These are phyloP conservation scores for Pleodorina starrii DNA, from an alignment of 139 green algal species.

Conservation along the genomic window DNA sequence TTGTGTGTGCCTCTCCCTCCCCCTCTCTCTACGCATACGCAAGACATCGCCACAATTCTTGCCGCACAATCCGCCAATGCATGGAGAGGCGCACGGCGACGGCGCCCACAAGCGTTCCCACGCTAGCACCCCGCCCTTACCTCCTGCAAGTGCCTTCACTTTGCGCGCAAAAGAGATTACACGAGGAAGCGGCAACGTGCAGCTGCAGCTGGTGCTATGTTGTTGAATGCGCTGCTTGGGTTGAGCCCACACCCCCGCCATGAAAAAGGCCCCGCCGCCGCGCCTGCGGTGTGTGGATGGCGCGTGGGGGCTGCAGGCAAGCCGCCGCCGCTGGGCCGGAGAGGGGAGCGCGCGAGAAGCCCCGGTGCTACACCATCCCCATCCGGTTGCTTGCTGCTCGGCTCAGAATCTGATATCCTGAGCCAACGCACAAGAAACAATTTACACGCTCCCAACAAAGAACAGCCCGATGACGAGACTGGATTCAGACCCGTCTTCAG, in stretches of 20 bases:
- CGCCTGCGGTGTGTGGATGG: constrained; percentile 34
- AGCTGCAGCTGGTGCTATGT: not conserved
- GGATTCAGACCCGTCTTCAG: too few species aligned
- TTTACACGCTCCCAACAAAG: too few species aligned
- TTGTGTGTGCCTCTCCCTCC: not conserved
- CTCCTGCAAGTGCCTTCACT: constrained; percentile 37
- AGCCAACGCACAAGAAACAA: too few species aligned
- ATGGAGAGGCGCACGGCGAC: too few species aligned
- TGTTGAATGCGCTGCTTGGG: not conserved
- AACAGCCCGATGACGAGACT: too few species aligned
- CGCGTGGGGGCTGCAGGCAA: constrained; percentile 17
- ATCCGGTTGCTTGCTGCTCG: too few species aligned
- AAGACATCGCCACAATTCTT: too few species aligned
- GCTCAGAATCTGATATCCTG: too few species aligned
- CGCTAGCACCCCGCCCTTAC: constrained; percentile 16
- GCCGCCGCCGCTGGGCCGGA: not conserved
- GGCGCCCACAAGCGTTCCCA: too few species aligned
- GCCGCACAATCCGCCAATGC: too few species aligned
- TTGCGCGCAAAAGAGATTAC: not conserved
- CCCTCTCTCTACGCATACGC: not conserved
- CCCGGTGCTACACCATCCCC: too few species aligned
- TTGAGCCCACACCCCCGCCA: constrained; percentile 11
- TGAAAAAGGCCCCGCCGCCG: not conserved
- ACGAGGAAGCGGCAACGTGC: constrained; percentile 18
- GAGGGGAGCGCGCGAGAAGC: too few species aligned